Evolutionary conservation across 2,329 filamentous ascomycete species (phyloP).

Genomic region (Trichoderma sp.): DNA sequence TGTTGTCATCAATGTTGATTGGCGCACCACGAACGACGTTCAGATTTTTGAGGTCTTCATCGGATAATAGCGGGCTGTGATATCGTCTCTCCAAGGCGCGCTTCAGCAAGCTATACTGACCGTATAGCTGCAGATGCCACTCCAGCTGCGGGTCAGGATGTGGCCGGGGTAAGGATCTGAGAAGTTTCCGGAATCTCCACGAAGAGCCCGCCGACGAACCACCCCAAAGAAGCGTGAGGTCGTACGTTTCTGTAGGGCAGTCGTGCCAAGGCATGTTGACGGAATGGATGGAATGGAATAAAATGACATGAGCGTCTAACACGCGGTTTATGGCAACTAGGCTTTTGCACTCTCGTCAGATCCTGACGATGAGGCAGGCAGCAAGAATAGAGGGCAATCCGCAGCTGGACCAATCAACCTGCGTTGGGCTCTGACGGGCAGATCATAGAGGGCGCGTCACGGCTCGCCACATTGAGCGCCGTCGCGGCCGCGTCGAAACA

Average conservation of each 20-base stretch:
- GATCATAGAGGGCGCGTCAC: not conserved
- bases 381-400: not conserved
- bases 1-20: not conserved
- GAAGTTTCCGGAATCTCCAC: not conserved
- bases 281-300: too few species aligned
- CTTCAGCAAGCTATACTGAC: not conserved
- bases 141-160: not conserved
- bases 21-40: not conserved
- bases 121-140: not conserved
- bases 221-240: not conserved
- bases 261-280: not conserved
- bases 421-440: not conserved
- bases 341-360: too few species aligned
- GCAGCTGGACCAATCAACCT: not conserved
- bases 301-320: not conserved
- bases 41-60: not conserved
- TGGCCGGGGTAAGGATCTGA: not conserved
- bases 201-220: not conserved
- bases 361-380: not conserved
- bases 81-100: not conserved
- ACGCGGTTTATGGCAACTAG: not conserved
- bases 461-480: not conserved
- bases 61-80: not conserved
- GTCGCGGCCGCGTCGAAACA: too few species aligned
- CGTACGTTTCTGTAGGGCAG: not conserved